phyloP scores from a whole-genome alignment of 306 rosid genomes.

The Medicago arabica region DNA sequence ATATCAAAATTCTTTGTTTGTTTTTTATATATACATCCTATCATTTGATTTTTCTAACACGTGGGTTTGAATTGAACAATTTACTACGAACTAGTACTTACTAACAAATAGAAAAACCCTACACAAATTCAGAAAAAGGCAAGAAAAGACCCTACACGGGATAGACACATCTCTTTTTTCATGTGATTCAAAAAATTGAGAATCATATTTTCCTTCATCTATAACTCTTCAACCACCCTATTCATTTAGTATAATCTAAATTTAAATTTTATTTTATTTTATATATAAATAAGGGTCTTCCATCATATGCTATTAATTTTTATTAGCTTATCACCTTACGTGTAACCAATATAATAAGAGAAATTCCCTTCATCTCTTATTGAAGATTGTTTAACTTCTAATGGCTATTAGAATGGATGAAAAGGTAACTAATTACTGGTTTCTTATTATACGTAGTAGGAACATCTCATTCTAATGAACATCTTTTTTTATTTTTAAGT shows the following conservation, averaged over 20 bases:
- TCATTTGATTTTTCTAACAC: conserved; percentile 47
- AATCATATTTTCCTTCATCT: conserved; percentile 14
- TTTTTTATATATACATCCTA: not conserved
- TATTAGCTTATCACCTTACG: conserved; percentile 10
- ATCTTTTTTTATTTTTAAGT: not conserved
- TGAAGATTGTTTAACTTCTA: conserved; percentile 30
- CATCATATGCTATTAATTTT: not conserved
- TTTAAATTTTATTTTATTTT: no score
- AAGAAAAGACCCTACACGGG: not conserved
- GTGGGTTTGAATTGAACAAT: conserved; percentile 49
- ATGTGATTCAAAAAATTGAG: not conserved
- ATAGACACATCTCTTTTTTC: not conserved
- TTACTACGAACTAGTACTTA: not conserved
- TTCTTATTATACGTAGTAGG: not conserved
- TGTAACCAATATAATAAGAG: not conserved
- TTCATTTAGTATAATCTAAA: not conserved
- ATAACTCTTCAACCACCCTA: conserved; percentile 38
- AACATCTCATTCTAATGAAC: not conserved
- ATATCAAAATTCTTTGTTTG: conserved; percentile 1
- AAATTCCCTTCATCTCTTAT: conserved; percentile 9
- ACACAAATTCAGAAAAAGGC: not conserved
- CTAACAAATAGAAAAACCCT: not conserved
- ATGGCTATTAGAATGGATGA: conserved; percentile 36
- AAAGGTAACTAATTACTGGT: conserved; percentile 38
- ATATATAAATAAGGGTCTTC: conserved; percentile 23